phyloP scores from a whole-genome alignment of 257 asterid species.

The Echites panduratus region DNA sequence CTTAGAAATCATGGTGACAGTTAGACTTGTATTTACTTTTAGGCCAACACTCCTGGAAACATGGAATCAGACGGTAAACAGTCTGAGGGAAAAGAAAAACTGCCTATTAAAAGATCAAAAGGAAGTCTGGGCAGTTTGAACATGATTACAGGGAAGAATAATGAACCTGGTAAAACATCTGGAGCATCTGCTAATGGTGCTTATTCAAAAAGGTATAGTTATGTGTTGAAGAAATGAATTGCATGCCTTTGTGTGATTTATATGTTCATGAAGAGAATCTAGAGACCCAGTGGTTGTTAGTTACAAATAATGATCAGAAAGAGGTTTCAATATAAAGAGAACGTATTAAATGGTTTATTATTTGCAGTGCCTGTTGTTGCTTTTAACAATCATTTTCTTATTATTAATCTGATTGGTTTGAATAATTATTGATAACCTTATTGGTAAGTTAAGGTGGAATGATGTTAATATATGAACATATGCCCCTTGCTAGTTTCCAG shows the following conservation, averaged over 20 bases:
- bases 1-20: background rate
- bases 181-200: conserved; percentile 70
- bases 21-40: conserved; percentile 6
- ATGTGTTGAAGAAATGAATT: background rate
- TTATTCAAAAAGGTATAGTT: conserved; percentile 64
- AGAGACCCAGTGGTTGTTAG: background rate
- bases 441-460: background rate
- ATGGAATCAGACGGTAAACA: conserved; percentile 70
- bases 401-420: background rate
- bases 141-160: conserved; percentile 71
- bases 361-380: background rate
- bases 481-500: background rate
- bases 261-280: background rate
- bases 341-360: background rate
- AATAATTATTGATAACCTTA: background rate
- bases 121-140: conserved; percentile 86
- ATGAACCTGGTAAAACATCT: conserved; percentile 54
- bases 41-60: conserved; percentile 61
- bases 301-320: background rate
- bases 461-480: background rate
- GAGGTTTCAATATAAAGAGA: background rate
- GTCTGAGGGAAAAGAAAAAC: conserved; percentile 73
- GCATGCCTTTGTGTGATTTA: background rate
- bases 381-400: background rate
- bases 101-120: conserved; percentile 90